Percentiles rank a stretch among this genome's conserved stretches.
Evolutionary conservation across 352 stramenopile genomes (phyloP).

Genomic region (Phytophthora litchii): DNA sequence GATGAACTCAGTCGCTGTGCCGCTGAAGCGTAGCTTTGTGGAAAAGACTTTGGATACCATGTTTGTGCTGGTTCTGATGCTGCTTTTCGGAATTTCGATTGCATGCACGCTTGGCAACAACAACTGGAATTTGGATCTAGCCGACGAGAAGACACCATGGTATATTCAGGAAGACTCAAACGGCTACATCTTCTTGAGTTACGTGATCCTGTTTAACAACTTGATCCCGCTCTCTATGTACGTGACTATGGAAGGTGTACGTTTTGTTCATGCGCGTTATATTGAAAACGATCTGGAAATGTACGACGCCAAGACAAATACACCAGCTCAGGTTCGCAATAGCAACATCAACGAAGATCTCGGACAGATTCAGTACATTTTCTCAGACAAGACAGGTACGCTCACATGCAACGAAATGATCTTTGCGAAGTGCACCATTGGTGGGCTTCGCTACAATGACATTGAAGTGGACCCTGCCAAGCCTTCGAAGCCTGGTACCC

Average conservation of each 20-base stretch:
- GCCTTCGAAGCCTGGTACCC: slow-evolving; percentile 57
- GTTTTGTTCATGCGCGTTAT: slow-evolving; percentile 84
- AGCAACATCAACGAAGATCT: slow-evolving; percentile 91
- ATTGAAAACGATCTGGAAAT: slow-evolving; percentile 89
- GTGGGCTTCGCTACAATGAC: slow-evolving; percentile 91
- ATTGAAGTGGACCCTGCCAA: slow-evolving; percentile 63
- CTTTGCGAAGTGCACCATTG: slow-evolving; percentile 93
- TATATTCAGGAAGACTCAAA: slow-evolving; percentile 73
- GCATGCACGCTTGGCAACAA: slow-evolving; percentile 86
- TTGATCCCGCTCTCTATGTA: slow-evolving; percentile 90
- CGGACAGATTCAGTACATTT: slow-evolving; percentile 91
- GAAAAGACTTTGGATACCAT: slow-evolving; percentile 89
- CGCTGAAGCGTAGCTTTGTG: slow-evolving; percentile 86
- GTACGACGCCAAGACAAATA: slow-evolving; percentile 76
- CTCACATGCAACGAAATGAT: slow-evolving; percentile 91
- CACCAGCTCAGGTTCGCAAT: slow-evolving; percentile 81
- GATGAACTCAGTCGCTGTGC: slow-evolving; percentile 84
- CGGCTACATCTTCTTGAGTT: slow-evolving; percentile 91
- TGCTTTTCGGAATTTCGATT: slow-evolving; percentile 87
- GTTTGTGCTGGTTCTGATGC: slow-evolving; percentile 87
- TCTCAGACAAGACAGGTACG: slow-evolving; percentile 90
- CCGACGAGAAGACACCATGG: slow-evolving; percentile 59
- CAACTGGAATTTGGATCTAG: slow-evolving; percentile 77
- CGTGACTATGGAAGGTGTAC: slow-evolving; percentile 90
- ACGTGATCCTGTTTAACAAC: slow-evolving; percentile 91